phyloP scores from a whole-genome alignment of 441 rosid species.

The Theobroma grandiflorum region DNA sequence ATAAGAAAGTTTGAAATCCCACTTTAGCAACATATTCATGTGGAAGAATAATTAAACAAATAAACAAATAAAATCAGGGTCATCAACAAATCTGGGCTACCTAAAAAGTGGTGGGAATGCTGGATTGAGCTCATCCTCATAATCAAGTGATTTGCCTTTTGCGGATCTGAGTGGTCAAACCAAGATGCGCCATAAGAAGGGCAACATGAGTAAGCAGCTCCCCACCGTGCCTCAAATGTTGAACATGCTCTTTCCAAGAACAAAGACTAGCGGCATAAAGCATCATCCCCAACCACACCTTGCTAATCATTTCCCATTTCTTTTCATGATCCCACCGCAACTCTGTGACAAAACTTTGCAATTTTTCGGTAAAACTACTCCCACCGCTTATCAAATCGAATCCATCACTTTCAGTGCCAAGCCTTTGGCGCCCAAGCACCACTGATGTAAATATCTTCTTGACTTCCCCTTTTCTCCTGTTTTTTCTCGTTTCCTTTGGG shows the following conservation, averaged over 20 bases:
- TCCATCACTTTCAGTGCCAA: neutral
- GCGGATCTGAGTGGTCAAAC: neutral
- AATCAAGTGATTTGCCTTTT: no score
- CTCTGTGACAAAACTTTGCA: neutral
- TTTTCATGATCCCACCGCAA: neutral
- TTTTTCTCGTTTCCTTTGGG: no score
- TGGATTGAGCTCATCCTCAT: no score
- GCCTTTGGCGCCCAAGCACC: no score
- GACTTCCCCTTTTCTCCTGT: no score
- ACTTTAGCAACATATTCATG: no score
- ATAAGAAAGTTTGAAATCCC: no score
- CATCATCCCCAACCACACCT: slow-evolving; percentile 34
- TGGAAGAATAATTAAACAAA: no score
- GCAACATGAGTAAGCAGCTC: slow-evolving; percentile 37
- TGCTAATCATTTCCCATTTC: slow-evolving; percentile 23
- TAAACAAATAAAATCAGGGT: no score
- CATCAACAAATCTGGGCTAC: no score
- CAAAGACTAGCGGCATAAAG: slow-evolving; percentile 22
- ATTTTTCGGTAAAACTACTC: neutral
- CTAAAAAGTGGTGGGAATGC: no score
- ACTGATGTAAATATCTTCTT: no score
- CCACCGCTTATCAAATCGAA: slow-evolving; percentile 26
- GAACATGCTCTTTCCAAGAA: slow-evolving; percentile 25
- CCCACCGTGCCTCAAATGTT: slow-evolving; percentile 25
- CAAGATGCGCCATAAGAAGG: slow-evolving; percentile 30